Evolutionary conservation across 2,329 filamentous ascomycete genomes (phyloP).

Genomic region (Neonectria punicea): DNA sequence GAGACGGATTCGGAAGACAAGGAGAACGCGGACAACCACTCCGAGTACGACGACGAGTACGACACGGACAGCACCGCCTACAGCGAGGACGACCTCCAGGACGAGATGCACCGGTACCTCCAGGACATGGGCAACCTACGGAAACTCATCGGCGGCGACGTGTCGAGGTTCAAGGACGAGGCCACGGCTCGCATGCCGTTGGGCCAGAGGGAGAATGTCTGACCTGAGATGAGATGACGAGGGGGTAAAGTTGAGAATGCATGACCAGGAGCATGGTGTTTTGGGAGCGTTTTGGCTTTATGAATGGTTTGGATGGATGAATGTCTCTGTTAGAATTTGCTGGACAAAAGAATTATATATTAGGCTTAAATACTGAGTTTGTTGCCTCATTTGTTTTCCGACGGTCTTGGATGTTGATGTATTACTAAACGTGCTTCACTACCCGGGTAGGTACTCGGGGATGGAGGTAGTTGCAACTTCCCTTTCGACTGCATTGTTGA

Average conservation of each 20-base stretch:
- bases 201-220: constrained; percentile 56
- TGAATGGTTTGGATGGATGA: constrained; percentile 10
- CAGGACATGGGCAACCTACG: constrained; percentile 79
- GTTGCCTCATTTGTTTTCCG: not conserved
- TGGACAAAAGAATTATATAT: constrained; percentile 19
- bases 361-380: constrained; percentile 11
- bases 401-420: not conserved
- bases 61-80: constrained; percentile 58
- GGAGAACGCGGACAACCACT: constrained; percentile 59
- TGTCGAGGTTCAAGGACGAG: constrained; percentile 72
- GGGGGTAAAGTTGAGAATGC: constrained; percentile 21
- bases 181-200: constrained; percentile 66
- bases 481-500: not conserved
- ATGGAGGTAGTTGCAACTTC: not conserved
- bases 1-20: constrained; percentile 48
- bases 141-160: constrained; percentile 78
- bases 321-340: constrained; percentile 26
- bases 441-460: too few species aligned
- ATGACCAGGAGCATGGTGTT: constrained; percentile 46
- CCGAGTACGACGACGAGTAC: constrained; percentile 70
- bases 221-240: constrained; percentile 5
- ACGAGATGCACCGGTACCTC: constrained; percentile 86
- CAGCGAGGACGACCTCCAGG: constrained; percentile 75
- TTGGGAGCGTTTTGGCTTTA: constrained; percentile 38
- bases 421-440: too few species aligned